phyloP scores from a whole-genome alignment of 495 filamentous ascomycete genomes.

The Aspergillus indologenus region DNA sequence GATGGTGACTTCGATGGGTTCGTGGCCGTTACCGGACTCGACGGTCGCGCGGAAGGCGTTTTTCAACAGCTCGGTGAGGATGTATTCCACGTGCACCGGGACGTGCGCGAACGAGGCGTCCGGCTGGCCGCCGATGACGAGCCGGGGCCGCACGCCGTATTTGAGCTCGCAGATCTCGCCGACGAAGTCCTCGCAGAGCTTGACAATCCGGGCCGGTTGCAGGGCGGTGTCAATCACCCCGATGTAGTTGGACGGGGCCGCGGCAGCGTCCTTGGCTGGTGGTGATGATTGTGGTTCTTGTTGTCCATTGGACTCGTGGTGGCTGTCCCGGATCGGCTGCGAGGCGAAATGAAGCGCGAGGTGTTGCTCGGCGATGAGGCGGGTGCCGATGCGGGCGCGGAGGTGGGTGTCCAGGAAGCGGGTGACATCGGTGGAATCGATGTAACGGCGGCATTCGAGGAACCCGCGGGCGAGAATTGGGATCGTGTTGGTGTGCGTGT shows the following conservation, averaged over 20 bases:
- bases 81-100: conserved; percentile 94
- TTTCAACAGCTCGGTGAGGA: conserved; percentile 92
- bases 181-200: conserved; percentile 82
- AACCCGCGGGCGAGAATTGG: conserved; percentile 89
- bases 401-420: conserved; percentile 92
- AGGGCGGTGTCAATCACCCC: conserved; percentile 96
- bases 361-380: conserved; percentile 94
- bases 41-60: conserved; percentile 94
- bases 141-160: conserved; percentile 81
- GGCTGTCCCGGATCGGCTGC: conserved; percentile 59
- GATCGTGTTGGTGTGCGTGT: conserved; percentile 91
- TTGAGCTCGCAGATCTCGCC: conserved; percentile 94
- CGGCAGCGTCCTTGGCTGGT: conserved; percentile 40
- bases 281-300: not conserved
- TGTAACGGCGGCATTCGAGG: conserved; percentile 85
- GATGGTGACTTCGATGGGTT: conserved; percentile 88
- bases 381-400: conserved; percentile 87
- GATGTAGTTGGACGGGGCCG: conserved; percentile 66
- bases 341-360: conserved; percentile 87
- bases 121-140: conserved; percentile 78
- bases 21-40: conserved; percentile 71
- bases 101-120: conserved; percentile 84
- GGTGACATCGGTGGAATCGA: conserved; percentile 74
- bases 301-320: conserved; percentile 1
- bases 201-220: conserved; percentile 74